Evolutionary conservation across 164 flowering plant genomes (phyloP).

Genomic region (Vitis cinerea): DNA sequence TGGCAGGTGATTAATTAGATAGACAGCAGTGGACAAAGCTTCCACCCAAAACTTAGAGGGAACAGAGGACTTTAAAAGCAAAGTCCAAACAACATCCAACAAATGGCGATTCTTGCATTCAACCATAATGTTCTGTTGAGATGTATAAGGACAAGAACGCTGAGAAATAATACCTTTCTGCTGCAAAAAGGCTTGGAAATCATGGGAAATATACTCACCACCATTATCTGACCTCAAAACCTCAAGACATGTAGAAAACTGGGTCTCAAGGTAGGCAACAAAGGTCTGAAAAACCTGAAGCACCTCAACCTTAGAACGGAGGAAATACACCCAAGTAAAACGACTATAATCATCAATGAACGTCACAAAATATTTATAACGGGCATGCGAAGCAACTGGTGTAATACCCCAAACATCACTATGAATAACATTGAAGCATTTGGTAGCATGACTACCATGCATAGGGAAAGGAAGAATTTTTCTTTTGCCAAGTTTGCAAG

Average conservation of each 20-base stretch:
- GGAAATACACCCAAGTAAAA: conserved; percentile 5
- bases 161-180: not conserved
- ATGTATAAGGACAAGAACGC: conserved; percentile 3
- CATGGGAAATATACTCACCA: not conserved
- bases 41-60: too few relatives aligned
- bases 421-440: not conserved
- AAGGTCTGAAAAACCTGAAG: not conserved
- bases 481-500: too few relatives aligned
- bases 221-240: not conserved
- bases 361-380: not conserved
- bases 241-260: not conserved
- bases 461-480: not conserved
- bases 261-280: not conserved
- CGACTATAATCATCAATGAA: conserved; percentile 6
- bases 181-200: not conserved
- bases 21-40: too few relatives aligned
- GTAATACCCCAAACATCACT: conserved; percentile 1
- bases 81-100: too few relatives aligned
- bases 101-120: too few relatives aligned
- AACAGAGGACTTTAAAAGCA: too few relatives aligned
- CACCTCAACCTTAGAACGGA: conserved; percentile 1
- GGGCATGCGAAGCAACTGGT: not conserved
- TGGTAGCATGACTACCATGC: not conserved
- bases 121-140: not conserved
- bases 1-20: too few relatives aligned